phyloP scores from a whole-genome alignment of 164 flowering plant species.

The Tetracentron sinense region DNA sequence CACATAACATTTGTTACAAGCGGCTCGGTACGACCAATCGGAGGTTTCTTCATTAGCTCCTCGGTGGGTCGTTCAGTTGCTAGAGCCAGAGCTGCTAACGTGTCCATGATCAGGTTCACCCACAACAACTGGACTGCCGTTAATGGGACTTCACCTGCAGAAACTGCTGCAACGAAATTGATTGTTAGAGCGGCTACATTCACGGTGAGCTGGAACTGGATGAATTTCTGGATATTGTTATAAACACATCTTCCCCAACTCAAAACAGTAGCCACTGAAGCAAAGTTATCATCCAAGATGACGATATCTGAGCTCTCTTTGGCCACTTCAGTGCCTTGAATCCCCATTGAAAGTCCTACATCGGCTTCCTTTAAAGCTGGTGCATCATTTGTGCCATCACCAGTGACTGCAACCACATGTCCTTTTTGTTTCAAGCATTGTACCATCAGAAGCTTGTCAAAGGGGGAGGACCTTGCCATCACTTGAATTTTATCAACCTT shows the following conservation, averaged over 20 bases:
- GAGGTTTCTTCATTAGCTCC: slow-evolving; percentile 57
- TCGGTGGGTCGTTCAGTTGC: slow-evolving; percentile 83
- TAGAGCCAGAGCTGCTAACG: slow-evolving; percentile 72
- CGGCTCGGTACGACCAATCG: slow-evolving; percentile 48
- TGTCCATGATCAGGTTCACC: slow-evolving; percentile 83
- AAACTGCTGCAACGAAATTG: slow-evolving; percentile 66
- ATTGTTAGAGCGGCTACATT: slow-evolving; percentile 70
- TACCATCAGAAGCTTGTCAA: slow-evolving; percentile 73
- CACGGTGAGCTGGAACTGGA: slow-evolving; percentile 76
- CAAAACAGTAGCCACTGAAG: slow-evolving; percentile 77
- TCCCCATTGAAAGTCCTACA: slow-evolving; percentile 78
- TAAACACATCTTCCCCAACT: slow-evolving; percentile 65
- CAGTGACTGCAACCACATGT: slow-evolving; percentile 72
- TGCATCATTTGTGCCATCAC: slow-evolving; percentile 12
- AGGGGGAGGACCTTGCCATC: slow-evolving; percentile 80
- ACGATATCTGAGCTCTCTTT: slow-evolving; percentile 84
- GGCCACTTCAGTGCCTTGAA: slow-evolving; percentile 76
- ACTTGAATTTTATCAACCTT: slow-evolving; percentile 49
- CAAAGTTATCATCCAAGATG: slow-evolving; percentile 73
- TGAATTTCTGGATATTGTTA: slow-evolving; percentile 68
- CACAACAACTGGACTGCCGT: slow-evolving; percentile 69
- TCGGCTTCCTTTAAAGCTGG: slow-evolving; percentile 41
- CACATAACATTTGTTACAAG: slow-evolving; percentile 40
- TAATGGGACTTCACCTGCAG: slow-evolving; percentile 65
- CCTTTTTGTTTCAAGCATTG: slow-evolving; percentile 60